Conservation (phyloP, 768 basidiomycete genomes). For the Boletus huronensis region DNA sequence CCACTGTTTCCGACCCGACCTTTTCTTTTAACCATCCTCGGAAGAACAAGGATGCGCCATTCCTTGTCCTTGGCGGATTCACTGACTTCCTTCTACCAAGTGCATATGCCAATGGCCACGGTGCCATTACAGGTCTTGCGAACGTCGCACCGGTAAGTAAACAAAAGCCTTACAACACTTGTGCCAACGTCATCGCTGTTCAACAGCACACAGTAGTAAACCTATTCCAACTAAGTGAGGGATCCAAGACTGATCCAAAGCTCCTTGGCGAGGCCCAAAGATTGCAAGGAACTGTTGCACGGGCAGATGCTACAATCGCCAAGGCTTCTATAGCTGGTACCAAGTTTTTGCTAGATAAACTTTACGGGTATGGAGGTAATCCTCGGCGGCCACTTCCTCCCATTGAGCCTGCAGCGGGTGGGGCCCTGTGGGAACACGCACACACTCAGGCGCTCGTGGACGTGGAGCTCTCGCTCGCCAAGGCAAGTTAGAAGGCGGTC, state of each 20-base stretch:
- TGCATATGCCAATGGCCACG: conserved; percentile 69
- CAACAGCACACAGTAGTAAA: conserved; percentile 54
- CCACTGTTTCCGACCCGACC: conserved; percentile 51
- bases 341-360: conserved; percentile 71
- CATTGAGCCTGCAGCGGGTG: conserved; percentile 51
- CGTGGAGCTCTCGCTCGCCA: conserved; percentile 56
- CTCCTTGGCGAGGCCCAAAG: conserved; percentile 65
- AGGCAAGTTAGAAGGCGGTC: conserved; percentile 19
- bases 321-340: conserved; percentile 77
- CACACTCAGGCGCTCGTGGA: conserved; percentile 67
- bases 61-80: conserved; percentile 85
- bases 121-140: conserved; percentile 87
- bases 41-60: conserved; percentile 61
- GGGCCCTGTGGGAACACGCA: conserved; percentile 67
- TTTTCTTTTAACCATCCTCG: conserved; percentile 65
- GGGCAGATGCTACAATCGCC: conserved; percentile 76
- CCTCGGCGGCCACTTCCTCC: conserved; percentile 79
- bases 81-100: conserved; percentile 80
- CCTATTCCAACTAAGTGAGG: conserved; percentile 60
- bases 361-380: conserved; percentile 77
- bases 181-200: neutral
- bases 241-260: conserved; percentile 50
- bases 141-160: conserved; percentile 71
- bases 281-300: conserved; percentile 77
- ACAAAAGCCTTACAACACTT: neutral